These are phyloP conservation scores for Helminthosporium solani DNA, from an alignment of 2,329 filamentous ascomycete genomes.

Conservation along the genomic window DNA sequence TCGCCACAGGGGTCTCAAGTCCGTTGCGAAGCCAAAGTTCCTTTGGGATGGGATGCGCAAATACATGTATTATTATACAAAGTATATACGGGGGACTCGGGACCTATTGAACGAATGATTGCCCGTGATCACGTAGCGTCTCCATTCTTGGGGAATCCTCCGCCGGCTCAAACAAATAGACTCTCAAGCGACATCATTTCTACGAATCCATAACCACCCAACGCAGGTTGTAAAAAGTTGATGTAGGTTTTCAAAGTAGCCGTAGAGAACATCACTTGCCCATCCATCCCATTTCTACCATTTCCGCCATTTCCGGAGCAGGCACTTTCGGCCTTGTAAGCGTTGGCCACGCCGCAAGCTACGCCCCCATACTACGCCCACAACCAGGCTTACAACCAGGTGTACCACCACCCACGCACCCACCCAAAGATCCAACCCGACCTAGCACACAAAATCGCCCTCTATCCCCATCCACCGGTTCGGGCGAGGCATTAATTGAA, in stretches of 20 bases:
- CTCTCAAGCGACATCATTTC: background rate
- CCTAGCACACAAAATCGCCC: slow-evolving; percentile 3
- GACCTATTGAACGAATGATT: too few species aligned
- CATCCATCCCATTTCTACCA: slow-evolving; percentile 10
- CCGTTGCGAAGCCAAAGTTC: background rate
- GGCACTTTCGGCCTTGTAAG: background rate
- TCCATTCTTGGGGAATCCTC: too few species aligned
- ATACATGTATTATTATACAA: too few species aligned
- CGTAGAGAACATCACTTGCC: background rate
- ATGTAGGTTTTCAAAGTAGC: background rate
- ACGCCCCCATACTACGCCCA: too few species aligned
- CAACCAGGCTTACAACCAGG: slow-evolving; percentile 7
- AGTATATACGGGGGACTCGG: too few species aligned
- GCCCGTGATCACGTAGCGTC: too few species aligned
- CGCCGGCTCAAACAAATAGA: background rate
- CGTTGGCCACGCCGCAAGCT: slow-evolving; percentile 3
- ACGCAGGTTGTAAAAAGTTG: background rate
- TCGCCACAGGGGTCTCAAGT: background rate
- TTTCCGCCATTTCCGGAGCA: slow-evolving; percentile 5
- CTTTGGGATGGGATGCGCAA: too few species aligned
- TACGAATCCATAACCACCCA: background rate
- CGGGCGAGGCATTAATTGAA: slow-evolving; percentile 9
- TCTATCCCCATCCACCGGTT: slow-evolving; percentile 10
- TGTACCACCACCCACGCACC: too few species aligned
- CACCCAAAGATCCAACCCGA: slow-evolving; percentile 11